A percentile compares a stretch with the other conserved stretches of the same genome.
Conservation (phyloP, 768 basidiomycete genomes). For the Lactarius pseudohatsudake region DNA sequence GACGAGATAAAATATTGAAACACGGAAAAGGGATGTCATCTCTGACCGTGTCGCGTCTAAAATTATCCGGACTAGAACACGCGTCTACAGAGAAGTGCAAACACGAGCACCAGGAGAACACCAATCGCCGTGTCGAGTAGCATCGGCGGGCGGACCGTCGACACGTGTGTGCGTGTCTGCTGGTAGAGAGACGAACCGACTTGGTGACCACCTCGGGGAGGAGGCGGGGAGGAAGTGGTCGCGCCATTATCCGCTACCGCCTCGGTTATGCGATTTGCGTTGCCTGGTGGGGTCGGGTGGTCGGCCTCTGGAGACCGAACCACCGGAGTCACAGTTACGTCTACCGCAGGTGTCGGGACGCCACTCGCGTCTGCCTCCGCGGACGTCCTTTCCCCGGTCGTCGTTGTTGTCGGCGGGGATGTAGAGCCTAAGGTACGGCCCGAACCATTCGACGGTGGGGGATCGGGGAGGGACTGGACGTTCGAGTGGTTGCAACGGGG, state of each 20-base stretch:
- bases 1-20: neutral
- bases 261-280: neutral
- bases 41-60: conserved; percentile 3
- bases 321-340: neutral
- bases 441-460: conserved; percentile 30
- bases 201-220: conserved; percentile 6
- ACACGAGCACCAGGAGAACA: conserved; percentile 64
- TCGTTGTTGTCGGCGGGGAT: neutral
- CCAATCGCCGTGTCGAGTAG: conserved; percentile 74
- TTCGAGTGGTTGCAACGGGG: conserved; percentile 71
- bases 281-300: neutral
- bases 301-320: conserved; percentile 6
- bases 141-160: conserved; percentile 48
- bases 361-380: conserved; percentile 3
- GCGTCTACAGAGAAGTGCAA: conserved; percentile 66
- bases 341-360: conserved; percentile 3
- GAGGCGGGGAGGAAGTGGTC: neutral
- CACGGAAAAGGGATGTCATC: neutral
- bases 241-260: neutral
- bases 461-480: conserved; percentile 70
- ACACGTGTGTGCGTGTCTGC: conserved; percentile 1
- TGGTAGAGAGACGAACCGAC: conserved; percentile 5
- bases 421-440: neutral
- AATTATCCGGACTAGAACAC: conserved; percentile 37
- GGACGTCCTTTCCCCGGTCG: neutral